These are phyloP conservation scores for Penicillium bialowiezense DNA, from an alignment of 495 filamentous ascomycete species.

Conservation along the genomic window DNA sequence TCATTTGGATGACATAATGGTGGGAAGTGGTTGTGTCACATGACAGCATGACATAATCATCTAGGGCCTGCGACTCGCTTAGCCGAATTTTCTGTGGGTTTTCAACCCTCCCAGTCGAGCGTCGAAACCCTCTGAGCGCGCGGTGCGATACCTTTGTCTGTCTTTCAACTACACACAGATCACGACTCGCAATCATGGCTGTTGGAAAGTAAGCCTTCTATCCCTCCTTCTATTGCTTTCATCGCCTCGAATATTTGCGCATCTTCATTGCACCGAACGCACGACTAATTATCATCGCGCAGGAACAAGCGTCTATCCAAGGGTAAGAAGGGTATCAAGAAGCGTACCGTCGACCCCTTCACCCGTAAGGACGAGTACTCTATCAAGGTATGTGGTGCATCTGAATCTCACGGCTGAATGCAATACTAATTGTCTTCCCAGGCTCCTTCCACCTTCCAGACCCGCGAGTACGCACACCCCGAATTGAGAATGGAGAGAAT, in stretches of 20 bases:
- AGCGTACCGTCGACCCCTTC: slow-evolving; percentile 97
- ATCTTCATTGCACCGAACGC: slow-evolving; percentile 1
- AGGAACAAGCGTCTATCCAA: slow-evolving; percentile 99
- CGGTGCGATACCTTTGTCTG: slow-evolving; percentile 45
- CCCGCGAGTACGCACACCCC: slow-evolving; percentile 77
- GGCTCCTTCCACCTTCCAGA: slow-evolving; percentile 94
- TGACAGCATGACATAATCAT: slow-evolving; percentile 26
- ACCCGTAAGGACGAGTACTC: slow-evolving; percentile 98
- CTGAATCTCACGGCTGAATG: not conserved
- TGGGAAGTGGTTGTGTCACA: slow-evolving; percentile 12
- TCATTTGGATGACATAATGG: not conserved
- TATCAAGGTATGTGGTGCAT: slow-evolving; percentile 70
- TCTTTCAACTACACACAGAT: slow-evolving; percentile 41
- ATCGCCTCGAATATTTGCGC: slow-evolving; percentile 9
- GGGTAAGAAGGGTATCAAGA: slow-evolving; percentile 99
- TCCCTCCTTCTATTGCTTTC: slow-evolving; percentile 16
- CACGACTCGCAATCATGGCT: slow-evolving; percentile 74
- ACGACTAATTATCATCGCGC: slow-evolving; percentile 19
- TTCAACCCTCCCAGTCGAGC: slow-evolving; percentile 37
- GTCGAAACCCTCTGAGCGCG: slow-evolving; percentile 40
- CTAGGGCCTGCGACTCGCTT: slow-evolving; percentile 47
- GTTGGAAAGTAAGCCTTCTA: slow-evolving; percentile 71
- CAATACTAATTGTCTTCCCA: slow-evolving; percentile 36
- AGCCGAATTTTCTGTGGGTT: slow-evolving; percentile 51
- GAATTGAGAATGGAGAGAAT: slow-evolving; percentile 1